These are phyloP conservation scores for Diaporthe humulicola DNA, from an alignment of 2,329 filamentous ascomycete species.

Conservation along the genomic window DNA sequence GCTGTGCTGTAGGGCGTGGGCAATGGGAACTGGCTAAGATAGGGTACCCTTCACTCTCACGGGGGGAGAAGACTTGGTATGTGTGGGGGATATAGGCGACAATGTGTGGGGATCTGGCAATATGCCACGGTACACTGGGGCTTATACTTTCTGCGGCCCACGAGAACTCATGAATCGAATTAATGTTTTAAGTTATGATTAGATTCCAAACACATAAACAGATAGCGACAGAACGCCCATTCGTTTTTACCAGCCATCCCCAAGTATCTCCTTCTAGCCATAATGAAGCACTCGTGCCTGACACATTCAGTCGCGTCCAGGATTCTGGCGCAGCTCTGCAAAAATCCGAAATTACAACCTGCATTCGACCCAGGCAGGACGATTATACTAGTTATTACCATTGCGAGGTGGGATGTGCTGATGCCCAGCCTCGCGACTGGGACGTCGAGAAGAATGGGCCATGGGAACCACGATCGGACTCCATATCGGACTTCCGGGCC, in stretches of 20 bases:
- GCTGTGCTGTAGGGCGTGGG: slow-evolving; percentile 44
- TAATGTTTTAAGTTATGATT: neutral
- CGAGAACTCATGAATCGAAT: neutral
- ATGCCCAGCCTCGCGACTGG: too few relatives aligned
- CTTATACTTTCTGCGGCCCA: neutral
- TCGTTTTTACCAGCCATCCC: neutral
- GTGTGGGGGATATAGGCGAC: neutral
- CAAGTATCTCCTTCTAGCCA: neutral
- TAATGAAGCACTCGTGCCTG: neutral
- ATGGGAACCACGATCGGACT: too few relatives aligned
- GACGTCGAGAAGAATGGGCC: too few relatives aligned
- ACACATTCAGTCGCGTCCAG: neutral
- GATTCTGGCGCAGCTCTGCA: neutral
- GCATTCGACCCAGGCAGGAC: neutral
- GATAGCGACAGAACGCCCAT: neutral
- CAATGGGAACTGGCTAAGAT: too few relatives aligned
- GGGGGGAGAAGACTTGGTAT: neutral
- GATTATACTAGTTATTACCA: too few relatives aligned
- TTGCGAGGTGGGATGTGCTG: too few relatives aligned
- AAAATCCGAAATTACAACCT: neutral
- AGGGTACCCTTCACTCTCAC: too few relatives aligned
- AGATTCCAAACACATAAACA: neutral
- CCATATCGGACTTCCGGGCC: too few relatives aligned
- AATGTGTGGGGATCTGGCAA: neutral
- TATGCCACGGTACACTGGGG: too few relatives aligned